Evolutionary conservation across 1,284 basidiomycete species (phyloP).

Genomic region (Ceratobasidium sp.): DNA sequence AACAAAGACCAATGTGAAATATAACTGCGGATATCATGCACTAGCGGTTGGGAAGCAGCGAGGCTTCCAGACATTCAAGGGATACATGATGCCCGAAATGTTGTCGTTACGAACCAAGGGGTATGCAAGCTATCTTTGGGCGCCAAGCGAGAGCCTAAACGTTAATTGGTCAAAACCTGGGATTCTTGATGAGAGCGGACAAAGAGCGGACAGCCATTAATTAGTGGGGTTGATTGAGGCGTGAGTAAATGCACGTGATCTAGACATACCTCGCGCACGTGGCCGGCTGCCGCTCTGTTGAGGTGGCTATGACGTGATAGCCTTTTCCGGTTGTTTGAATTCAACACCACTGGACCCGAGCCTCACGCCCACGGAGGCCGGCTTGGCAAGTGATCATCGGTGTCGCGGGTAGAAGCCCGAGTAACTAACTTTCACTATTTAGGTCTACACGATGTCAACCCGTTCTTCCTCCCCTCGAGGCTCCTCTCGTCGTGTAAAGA

Average conservation of each 20-base stretch:
- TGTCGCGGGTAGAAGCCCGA: slow-evolving; percentile 3
- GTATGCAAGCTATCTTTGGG: no score
- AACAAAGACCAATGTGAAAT: no score
- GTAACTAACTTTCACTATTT: not conserved
- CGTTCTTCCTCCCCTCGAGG: slow-evolving; percentile 2
- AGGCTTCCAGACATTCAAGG: no score
- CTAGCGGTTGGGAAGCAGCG: no score
- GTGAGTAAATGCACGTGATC: not conserved
- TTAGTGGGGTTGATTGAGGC: not conserved
- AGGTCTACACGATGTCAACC: slow-evolving; percentile 15
- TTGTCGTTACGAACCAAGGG: no score
- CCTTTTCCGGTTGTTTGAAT: not conserved
- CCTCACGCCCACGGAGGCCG: slow-evolving; percentile 5
- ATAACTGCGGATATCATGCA: no score
- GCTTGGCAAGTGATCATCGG: slow-evolving; percentile 10
- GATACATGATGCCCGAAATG: no score
- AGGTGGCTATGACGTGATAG: slow-evolving; percentile 5
- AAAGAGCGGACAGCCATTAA: no score
- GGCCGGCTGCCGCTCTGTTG: slow-evolving; percentile 10
- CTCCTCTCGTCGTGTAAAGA: slow-evolving; percentile 26
- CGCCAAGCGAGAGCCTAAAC: no score
- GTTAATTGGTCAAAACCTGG: no score
- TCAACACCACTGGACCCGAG: slow-evolving; percentile 8
- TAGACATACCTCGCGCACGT: not conserved
- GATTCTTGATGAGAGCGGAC: no score